Percentiles rank a stretch among this genome's conserved stretches.
phyloP scores from a whole-genome alignment of 1,139 yeast genomes.

The Yamadazyma buinensis region DNA sequence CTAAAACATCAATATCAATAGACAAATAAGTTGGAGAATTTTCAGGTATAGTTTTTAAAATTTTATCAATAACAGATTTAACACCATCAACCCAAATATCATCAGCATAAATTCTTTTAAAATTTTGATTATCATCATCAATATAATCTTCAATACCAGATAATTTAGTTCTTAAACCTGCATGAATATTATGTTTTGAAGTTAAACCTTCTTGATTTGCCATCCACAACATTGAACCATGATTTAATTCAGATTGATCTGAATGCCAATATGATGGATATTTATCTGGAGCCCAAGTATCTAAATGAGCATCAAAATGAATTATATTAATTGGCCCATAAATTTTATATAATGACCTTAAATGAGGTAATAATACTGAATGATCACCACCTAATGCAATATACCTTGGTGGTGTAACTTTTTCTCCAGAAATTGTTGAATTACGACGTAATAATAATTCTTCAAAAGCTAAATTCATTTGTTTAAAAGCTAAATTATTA shows the following conservation, averaged over 20 bases:
- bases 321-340: conserved; percentile 67
- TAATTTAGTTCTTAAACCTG: conserved; percentile 68
- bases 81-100: conserved; percentile 65
- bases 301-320: conserved; percentile 79
- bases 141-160: conserved; percentile 59
- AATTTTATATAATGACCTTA: conserved; percentile 54
- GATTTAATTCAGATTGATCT: conserved; percentile 61
- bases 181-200: conserved; percentile 57
- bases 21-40: conserved; percentile 67
- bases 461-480: conserved; percentile 66
- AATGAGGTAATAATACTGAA: conserved; percentile 64
- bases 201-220: conserved; percentile 67
- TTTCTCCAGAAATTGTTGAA: conserved; percentile 18
- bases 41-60: conserved; percentile 47
- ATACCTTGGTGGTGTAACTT: conserved; percentile 53
- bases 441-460: conserved; percentile 43
- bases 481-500: conserved; percentile 61
- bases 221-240: conserved; percentile 81
- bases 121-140: conserved; percentile 64
- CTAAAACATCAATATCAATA: conserved; percentile 77
- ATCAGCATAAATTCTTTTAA: conserved; percentile 62
- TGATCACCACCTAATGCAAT: conserved; percentile 80
- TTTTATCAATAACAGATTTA: conserved; percentile 46
- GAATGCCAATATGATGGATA: conserved; percentile 70
- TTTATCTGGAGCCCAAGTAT: conserved; percentile 71